phyloP scores from a whole-genome alignment of 164 flowering plant species.

The Stephania japonica region DNA sequence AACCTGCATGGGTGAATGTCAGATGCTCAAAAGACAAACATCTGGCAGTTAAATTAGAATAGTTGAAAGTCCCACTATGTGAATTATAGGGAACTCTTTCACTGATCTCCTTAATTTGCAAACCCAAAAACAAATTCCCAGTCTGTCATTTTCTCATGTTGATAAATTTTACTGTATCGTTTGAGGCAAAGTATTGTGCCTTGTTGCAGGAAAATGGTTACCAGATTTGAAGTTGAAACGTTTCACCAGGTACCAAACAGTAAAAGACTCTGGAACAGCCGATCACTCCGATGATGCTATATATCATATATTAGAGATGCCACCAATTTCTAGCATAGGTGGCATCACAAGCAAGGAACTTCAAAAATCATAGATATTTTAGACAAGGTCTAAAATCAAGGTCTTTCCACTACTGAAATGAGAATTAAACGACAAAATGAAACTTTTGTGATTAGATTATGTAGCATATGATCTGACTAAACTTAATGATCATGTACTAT shows the following conservation, averaged over 20 bases:
- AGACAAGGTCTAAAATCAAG: not conserved
- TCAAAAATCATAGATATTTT: not conserved
- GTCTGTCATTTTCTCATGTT: not conserved
- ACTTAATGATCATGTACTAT: not conserved
- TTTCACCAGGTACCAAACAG: not conserved
- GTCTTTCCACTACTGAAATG: not conserved
- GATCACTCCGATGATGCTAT: not conserved
- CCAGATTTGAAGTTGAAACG: not conserved
- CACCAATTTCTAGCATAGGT: not conserved
- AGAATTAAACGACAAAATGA: not conserved
- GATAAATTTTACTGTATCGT: not conserved
- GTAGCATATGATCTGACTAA: not conserved
- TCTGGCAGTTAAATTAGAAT: not conserved
- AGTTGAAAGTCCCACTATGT: not conserved
- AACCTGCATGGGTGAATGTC: conserved; percentile 43
- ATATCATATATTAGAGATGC: not conserved
- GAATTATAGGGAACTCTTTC: not conserved
- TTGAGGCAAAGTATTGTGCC: not conserved
- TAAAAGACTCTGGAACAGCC: not conserved
- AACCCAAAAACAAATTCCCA: not conserved
- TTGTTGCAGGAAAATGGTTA: not conserved
- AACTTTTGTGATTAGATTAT: not conserved
- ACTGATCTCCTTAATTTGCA: not conserved
- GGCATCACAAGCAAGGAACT: not conserved
- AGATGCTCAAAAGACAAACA: not conserved